Percentiles rank a stretch among this genome's conserved stretches.
These are phyloP conservation scores for Epichloe typhina DNA, from an alignment of 2,329 filamentous ascomycete species.

Conservation along the genomic window DNA sequence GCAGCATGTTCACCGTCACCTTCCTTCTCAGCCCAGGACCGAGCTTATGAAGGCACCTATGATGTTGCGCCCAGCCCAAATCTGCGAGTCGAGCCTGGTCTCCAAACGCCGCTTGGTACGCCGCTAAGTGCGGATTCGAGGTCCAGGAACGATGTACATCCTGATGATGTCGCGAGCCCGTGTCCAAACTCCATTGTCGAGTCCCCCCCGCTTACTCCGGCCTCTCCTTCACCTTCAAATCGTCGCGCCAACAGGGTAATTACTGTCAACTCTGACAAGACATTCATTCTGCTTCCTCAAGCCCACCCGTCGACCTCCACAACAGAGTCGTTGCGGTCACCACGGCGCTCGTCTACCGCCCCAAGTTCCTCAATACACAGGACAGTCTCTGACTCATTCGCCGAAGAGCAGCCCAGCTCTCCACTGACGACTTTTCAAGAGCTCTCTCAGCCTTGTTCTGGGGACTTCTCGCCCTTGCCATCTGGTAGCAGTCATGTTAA, in stretches of 20 bases:
- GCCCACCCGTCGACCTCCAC: constrained; percentile 16
- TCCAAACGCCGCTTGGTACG: background rate
- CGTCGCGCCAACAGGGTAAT: constrained; percentile 26
- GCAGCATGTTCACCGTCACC: constrained; percentile 7
- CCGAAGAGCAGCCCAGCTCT: constrained; percentile 34
- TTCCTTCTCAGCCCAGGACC: background rate
- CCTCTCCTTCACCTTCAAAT: constrained; percentile 15
- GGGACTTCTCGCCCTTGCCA: constrained; percentile 8
- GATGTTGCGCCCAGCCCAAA: constrained; percentile 1
- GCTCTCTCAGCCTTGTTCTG: constrained; percentile 9
- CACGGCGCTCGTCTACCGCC: constrained; percentile 30
- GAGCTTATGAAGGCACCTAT: background rate
- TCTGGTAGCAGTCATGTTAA: constrained; percentile 8
- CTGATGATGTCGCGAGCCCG: background rate
- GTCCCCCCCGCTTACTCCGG: background rate
- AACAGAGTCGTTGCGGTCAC: constrained; percentile 23
- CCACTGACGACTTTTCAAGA: constrained; percentile 35
- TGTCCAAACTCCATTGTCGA: background rate
- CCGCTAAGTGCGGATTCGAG: background rate
- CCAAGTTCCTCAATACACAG: constrained; percentile 32
- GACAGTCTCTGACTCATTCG: constrained; percentile 13
- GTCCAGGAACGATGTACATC: background rate
- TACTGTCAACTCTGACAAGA: constrained; percentile 42
- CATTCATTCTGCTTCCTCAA: constrained; percentile 37
- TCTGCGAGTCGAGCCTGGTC: background rate